These are phyloP conservation scores for Akanthomyces uredinophilus DNA, from an alignment of 2,329 filamentous ascomycete genomes.

Conservation along the genomic window DNA sequence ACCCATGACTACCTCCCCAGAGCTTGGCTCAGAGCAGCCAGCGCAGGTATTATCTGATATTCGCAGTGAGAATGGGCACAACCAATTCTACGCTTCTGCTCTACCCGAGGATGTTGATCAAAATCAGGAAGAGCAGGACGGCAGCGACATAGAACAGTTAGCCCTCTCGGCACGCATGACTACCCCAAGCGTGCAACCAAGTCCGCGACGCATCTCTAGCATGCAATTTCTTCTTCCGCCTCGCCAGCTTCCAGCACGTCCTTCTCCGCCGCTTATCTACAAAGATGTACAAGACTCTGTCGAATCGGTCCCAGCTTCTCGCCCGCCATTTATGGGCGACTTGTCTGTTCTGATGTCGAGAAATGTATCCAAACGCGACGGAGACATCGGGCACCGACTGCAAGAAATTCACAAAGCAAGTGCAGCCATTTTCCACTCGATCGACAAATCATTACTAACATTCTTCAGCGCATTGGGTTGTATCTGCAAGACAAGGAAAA, in stretches of 20 bases:
- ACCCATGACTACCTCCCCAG: background rate
- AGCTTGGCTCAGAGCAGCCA: background rate
- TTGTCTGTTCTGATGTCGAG: background rate
- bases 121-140: background rate
- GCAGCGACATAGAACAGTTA: background rate
- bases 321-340: background rate
- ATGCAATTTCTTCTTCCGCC: background rate
- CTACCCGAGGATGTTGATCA: background rate
- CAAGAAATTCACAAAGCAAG: slow-evolving; percentile 2
- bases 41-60: background rate
- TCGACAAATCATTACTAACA: background rate
- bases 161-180: background rate
- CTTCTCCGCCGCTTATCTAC: background rate
- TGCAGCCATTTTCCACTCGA: background rate
- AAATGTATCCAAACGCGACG: background rate
- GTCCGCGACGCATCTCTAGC: background rate
- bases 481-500: background rate
- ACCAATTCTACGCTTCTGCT: no score
- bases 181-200: background rate
- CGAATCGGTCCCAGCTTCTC: background rate
- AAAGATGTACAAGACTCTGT: background rate
- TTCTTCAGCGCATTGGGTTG: background rate
- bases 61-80: background rate
- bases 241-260: background rate
- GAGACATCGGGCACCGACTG: background rate